Evolutionary conservation across 1,139 yeast genomes (phyloP), one percentile per base, ranked within the genome.

Genomic region (Arxiozyma telluris): DNA sequence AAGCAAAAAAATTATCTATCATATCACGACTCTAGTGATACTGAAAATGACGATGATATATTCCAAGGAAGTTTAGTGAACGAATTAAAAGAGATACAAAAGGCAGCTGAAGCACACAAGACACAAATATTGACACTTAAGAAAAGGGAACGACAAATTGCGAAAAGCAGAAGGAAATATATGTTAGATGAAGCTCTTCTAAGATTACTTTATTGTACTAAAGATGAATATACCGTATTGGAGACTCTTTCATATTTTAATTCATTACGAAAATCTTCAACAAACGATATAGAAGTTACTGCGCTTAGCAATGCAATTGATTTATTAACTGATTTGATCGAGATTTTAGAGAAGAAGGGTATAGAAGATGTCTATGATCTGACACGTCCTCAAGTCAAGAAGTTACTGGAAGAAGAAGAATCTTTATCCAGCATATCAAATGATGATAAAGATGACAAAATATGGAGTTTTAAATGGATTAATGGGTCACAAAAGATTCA

Each of bases 401-500:
- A 44, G 3, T 48, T 63, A 12, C 55, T 63, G 1, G 50, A 55
- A 27, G 69, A 66, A 44, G 69, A 66, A 45, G 70, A 66, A 50
- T 50, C 56, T 7, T 39, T 64, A 11, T 46, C 52, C 12, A 56
- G 50, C 6, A 43, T 54, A 2, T 11, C 22, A 3, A 51, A 55
- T 9, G 60, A 64, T 44, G 50, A 63, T 41, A 55, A 53, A 15
- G 56, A 59, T 27, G 45, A 58, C 18, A 65, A 59, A 50, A 43
- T 57, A 12, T 67, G 70, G 70, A 45, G 56, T 41, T 67, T 64
- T 51, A 65, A 61, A 54, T 66, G 70, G 70, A 27, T 61, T 4
- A 51, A 53, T 5, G 58, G 59, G 25, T 41, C 51, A 4, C 51
- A 53, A 2, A 51, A 48, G 7, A 41, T 53, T n/a, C 59, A 64